Evolutionary conservation across 2,329 filamentous ascomycete species (phyloP).

Genomic region (Thermomyces lanuginosus): DNA sequence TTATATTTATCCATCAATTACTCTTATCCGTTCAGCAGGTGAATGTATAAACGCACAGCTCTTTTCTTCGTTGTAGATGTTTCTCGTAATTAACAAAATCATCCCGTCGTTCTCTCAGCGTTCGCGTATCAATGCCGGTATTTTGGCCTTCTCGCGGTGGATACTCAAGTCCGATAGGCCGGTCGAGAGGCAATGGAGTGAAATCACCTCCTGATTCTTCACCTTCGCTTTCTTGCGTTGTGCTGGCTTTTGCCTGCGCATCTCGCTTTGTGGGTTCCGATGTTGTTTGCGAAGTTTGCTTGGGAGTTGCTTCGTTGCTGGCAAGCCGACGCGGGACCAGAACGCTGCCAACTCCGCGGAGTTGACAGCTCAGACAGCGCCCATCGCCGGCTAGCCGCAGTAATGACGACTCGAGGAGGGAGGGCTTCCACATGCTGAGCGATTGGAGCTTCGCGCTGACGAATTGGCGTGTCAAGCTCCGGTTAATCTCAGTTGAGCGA

Average conservation of each 20-base stretch:
- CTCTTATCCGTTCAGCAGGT: too few species aligned
- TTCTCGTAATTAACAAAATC: slow-evolving; percentile 78
- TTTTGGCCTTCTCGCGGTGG: slow-evolving; percentile 69
- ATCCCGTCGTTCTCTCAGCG: slow-evolving; percentile 50
- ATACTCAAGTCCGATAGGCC: slow-evolving; percentile 65
- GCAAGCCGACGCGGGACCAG: slow-evolving; percentile 16
- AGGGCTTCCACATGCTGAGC: slow-evolving; percentile 18
- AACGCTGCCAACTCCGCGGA: slow-evolving; percentile 13
- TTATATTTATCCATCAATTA: too few species aligned
- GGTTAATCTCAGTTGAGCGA: too few species aligned
- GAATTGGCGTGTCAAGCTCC: too few species aligned
- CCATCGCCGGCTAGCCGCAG: slow-evolving; percentile 10
- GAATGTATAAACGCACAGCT: slow-evolving; percentile 42
- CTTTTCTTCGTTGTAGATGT: slow-evolving; percentile 58
- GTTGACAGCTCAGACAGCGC: slow-evolving; percentile 22
- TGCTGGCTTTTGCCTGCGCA: slow-evolving; percentile 8
- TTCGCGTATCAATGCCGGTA: slow-evolving; percentile 54
- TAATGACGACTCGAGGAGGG: slow-evolving; percentile 10
- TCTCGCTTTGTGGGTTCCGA: slow-evolving; percentile 4
- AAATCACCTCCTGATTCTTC: slow-evolving; percentile 25
- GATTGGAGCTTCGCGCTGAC: too few species aligned
- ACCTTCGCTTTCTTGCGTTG: too few species aligned
- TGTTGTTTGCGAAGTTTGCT: slow-evolving; percentile 5
- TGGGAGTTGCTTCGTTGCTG: slow-evolving; percentile 9
- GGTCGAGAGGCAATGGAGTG: slow-evolving; percentile 38